Base-by-base conservation (phyloP, 129 eudicot genomes). In the Dittrichia graveolens region DNA sequence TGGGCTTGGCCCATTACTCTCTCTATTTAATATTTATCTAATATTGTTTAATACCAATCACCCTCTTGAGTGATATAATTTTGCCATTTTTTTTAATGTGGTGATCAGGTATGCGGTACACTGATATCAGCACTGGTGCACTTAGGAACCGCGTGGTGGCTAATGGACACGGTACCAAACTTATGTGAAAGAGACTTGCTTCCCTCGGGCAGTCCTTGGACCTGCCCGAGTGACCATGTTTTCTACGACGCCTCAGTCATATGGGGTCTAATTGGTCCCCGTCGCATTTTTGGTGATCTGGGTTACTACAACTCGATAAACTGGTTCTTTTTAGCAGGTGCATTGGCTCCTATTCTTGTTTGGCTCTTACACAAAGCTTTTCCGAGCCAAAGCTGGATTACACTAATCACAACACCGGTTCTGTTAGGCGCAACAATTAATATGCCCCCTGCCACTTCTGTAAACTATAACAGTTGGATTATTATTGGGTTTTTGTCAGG, bases 391-490 rank as follows among this genome's bases (percentile, higher is more conserved):
- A 57, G 70, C 3, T 86, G 96, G 97, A 86, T 91, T 49, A 75
- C 65, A 46, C 72, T 78, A 6, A 75, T 88, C 49, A 76, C 85
- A 50, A 80, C 83, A 50, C 96, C 93, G 0, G 90, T 91, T 19
- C 56, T 88, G 8, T 79, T 88, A 38, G 93, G 85, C n/a, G 91
- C 87, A 10, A 70, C 86, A 4, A 81, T 83, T 2, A 82, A 84
- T 16, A 91, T 91, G 92, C 97, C 97, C 31, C 97, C 95, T 2
- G 97, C 97, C 10, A 88, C 92, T 49, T 76, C 95, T 14, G 97
- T 91, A n/a, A 91, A 91, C 76, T 91, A 85, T 68, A 88, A 81
- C 59, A 88, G 92, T 61, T 91, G 97, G 97, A 84, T 91, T n/a
- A 73, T 91, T 15, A 85, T 91, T n/a, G 97, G 83, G 18, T 88